Percentiles rank a stretch among this genome's conserved stretches.
Evolutionary conservation across 1,139 yeast species (phyloP).

Genomic region (Hyphopichia fennica): DNA sequence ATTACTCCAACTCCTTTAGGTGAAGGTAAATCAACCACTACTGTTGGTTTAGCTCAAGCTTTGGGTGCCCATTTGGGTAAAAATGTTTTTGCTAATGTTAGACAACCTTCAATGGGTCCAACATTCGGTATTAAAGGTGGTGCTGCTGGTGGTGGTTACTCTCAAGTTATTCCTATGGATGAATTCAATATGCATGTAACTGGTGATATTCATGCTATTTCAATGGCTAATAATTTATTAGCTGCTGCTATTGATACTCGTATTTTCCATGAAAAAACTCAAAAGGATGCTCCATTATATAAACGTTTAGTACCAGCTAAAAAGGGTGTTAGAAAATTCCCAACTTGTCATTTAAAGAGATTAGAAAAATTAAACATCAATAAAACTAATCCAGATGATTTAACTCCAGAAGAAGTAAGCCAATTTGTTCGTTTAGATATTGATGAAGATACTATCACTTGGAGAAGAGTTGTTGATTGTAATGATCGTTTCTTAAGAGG

Average conservation of each 20-base stretch:
- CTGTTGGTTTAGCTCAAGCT: conserved; percentile 95
- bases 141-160: conserved; percentile 99
- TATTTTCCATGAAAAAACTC: conserved; percentile 96
- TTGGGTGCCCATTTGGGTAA: conserved; percentile 88
- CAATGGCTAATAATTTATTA: conserved; percentile 90
- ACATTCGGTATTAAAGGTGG: conserved; percentile 99
- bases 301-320: conserved; percentile 85
- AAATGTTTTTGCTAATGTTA: conserved; percentile 89
- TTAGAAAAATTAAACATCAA: conserved; percentile 76
- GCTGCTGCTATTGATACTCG: conserved; percentile 99
- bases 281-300: conserved; percentile 83
- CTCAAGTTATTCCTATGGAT: conserved; percentile 99
- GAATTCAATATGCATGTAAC: conserved; percentile 98
- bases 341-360: conserved; percentile 77
- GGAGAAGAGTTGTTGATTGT: conserved; percentile 96
- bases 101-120: conserved; percentile 99
- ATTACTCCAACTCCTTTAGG: conserved; percentile 98
- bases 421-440: conserved; percentile 85
- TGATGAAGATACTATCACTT: conserved; percentile 90
- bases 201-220: conserved; percentile 96
- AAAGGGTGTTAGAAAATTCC: conserved; percentile 78
- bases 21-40: conserved; percentile 97
- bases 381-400: conserved; percentile 77
- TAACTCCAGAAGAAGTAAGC: conserved; percentile 76
- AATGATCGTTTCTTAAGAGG: conserved; percentile 93